Conservation (phyloP, 495 filamentous ascomycete genomes). For the Xylona heveae region DNA sequence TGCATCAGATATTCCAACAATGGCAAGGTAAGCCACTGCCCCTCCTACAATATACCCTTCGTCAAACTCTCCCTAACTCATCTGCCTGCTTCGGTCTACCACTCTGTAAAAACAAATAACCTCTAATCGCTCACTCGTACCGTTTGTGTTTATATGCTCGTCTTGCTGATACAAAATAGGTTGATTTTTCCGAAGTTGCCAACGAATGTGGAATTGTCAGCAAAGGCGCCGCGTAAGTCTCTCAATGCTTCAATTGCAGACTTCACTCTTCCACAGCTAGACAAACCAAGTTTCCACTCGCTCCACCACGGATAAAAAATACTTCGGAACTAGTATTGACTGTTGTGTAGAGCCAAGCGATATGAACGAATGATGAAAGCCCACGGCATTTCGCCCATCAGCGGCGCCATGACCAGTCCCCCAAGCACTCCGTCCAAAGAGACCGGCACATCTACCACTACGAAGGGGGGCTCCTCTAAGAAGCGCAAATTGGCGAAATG, state of each 20-base stretch:
- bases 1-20: conserved; percentile 36
- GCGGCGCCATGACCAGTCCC: background rate
- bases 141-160: too few relatives aligned
- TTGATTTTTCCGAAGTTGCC: conserved; percentile 40
- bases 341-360: conserved; percentile 30
- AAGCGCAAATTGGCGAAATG: conserved; percentile 18
- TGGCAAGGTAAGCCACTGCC: conserved; percentile 33
- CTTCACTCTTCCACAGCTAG: background rate
- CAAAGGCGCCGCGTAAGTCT: conserved; percentile 48
- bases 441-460: conserved; percentile 5
- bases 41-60: background rate
- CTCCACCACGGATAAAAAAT: too few relatives aligned
- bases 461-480: conserved; percentile 14
- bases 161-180: conserved; percentile 17
- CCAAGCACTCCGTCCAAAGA: conserved; percentile 7
- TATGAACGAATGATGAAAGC: conserved; percentile 42
- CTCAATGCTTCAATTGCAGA: background rate
- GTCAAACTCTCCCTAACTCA: conserved; percentile 1
- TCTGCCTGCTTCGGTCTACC: too few relatives aligned
- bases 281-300: too few relatives aligned
- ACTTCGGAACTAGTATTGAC: conserved; percentile 2
- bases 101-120: too few relatives aligned
- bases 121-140: too few relatives aligned
- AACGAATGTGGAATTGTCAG: conserved; percentile 35
- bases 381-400: conserved; percentile 21